phyloP scores from a whole-genome alignment of 371 early-diverging fungal genomes.

The Rhizopus delemar region DNA sequence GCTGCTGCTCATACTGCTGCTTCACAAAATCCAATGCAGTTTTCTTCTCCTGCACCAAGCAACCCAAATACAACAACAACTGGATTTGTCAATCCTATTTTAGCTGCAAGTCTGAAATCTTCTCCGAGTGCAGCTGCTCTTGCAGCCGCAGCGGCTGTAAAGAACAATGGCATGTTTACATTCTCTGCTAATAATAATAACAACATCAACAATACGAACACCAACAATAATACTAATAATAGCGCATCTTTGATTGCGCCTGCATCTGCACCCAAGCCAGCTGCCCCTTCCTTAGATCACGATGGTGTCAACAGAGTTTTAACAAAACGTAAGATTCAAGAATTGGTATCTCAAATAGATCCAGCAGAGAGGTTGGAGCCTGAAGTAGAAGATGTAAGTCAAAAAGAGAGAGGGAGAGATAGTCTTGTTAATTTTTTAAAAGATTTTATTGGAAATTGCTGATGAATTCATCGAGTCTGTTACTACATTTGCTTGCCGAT shows the following conservation, averaged over 20 bases:
- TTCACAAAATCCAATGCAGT: constrained; percentile 5
- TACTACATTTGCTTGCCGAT: constrained; percentile 79
- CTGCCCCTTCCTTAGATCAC: constrained; percentile 30
- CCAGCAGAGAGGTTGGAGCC: constrained; percentile 83
- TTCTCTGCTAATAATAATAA: constrained; percentile 16
- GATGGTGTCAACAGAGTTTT: constrained; percentile 52
- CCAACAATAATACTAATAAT: not conserved
- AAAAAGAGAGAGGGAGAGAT: not conserved
- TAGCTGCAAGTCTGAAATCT: constrained; percentile 3
- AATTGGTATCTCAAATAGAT: constrained; percentile 87
- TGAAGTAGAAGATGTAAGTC: constrained; percentile 85
- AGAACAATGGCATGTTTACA: constrained; percentile 25
- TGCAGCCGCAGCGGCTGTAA: constrained; percentile 19
- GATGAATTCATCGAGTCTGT: constrained; percentile 93
- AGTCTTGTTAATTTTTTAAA: not conserved
- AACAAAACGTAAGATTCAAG: constrained; percentile 84
- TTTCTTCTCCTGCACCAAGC: constrained; percentile 1
- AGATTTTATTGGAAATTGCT: constrained; percentile 86
- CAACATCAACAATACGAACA: constrained; percentile 17
- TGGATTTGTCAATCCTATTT: not conserved
- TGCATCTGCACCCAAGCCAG: constrained; percentile 21
- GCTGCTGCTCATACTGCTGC: constrained; percentile 23
- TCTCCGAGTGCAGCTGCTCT: constrained; percentile 13
- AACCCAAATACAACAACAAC: not conserved
- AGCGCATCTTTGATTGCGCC: constrained; percentile 6